A percentile compares a stretch with the other conserved stretches of the same genome.
These are phyloP conservation scores for Populus davidiana DNA, from an alignment of 345 rosid species.

Conservation along the genomic window DNA sequence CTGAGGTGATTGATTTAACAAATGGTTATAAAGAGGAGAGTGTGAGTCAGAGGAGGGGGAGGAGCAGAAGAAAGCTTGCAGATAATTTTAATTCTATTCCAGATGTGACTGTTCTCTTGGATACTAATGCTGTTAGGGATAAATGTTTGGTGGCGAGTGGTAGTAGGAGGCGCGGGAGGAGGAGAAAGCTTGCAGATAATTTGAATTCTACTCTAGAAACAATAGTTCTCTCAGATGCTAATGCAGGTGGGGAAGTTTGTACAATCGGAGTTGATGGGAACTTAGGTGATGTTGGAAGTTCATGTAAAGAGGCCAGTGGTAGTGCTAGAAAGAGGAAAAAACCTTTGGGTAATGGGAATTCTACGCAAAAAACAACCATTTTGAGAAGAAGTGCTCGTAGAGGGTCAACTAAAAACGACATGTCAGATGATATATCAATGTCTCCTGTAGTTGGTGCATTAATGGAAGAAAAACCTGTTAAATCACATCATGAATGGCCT, in stretches of 20 bases:
- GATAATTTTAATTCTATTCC: slow-evolving; percentile 27
- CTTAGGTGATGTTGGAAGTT: slow-evolving; percentile 33
- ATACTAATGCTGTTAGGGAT: slow-evolving; percentile 5
- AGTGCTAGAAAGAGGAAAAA: slow-evolving; percentile 53
- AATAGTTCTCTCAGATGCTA: neutral
- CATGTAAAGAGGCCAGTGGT: slow-evolving; percentile 32
- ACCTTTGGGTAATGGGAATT: slow-evolving; percentile 25
- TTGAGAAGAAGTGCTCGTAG: slow-evolving; percentile 88
- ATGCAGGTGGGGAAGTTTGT: slow-evolving; percentile 14
- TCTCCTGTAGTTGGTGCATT: slow-evolving; percentile 57
- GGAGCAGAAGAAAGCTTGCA: slow-evolving; percentile 48
- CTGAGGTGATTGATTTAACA: slow-evolving; percentile 29
- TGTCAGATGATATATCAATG: slow-evolving; percentile 32
- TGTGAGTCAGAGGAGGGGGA: slow-evolving; percentile 25
- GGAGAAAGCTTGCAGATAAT: slow-evolving; percentile 11
- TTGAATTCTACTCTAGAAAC: slow-evolving; percentile 9
- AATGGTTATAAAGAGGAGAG: slow-evolving; percentile 27
- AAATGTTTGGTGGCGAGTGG: neutral
- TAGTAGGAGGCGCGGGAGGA: slow-evolving; percentile 15
- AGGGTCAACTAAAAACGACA: slow-evolving; percentile 43
- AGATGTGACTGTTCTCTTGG: slow-evolving; percentile 40
- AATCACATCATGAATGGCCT: slow-evolving; percentile 18
- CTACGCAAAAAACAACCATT: slow-evolving; percentile 36
- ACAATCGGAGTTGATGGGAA: slow-evolving; percentile 10
- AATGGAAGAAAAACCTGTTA: slow-evolving; percentile 50